Evolutionary conservation across 2,329 filamentous ascomycete genomes (phyloP).

Genomic region (Colletotrichum gloeosporioides): DNA sequence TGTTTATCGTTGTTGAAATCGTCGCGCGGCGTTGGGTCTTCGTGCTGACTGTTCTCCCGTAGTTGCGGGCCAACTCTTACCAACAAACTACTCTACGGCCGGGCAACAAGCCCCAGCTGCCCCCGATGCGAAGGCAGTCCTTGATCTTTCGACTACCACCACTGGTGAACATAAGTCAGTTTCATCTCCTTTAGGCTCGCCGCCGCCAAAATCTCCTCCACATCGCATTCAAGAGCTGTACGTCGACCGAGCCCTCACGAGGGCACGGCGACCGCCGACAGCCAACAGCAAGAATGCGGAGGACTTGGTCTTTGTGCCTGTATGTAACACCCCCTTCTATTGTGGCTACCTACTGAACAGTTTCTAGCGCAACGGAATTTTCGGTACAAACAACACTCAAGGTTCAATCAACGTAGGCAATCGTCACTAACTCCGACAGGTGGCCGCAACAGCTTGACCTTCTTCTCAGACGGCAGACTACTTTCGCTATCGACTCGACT

Average conservation of each 20-base stretch:
- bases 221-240: constrained; percentile 28
- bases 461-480: constrained; percentile 35
- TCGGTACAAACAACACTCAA: constrained; percentile 22
- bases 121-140: neutral
- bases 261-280: constrained; percentile 10
- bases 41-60: fast-evolving
- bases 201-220: neutral
- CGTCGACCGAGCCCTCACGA: constrained; percentile 30
- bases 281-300: constrained; percentile 8
- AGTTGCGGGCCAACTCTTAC: constrained; percentile 21
- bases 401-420: neutral
- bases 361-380: constrained; percentile 31
- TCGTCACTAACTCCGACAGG: constrained; percentile 17
- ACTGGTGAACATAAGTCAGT: neutral
- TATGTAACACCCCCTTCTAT: neutral
- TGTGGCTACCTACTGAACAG: neutral
- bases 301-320: constrained; percentile 28
- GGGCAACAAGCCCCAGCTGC: neutral
- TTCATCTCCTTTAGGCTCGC: neutral
- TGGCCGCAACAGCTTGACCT: constrained; percentile 30
- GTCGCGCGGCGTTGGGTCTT: fast-evolving
- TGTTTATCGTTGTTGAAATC: neutral
- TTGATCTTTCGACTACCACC: neutral
- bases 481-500: constrained; percentile 31
- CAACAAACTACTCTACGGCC: neutral